Evolutionary conservation across 495 filamentous ascomycete genomes (phyloP).

Genomic region (Podospora pseudopauciseta): DNA sequence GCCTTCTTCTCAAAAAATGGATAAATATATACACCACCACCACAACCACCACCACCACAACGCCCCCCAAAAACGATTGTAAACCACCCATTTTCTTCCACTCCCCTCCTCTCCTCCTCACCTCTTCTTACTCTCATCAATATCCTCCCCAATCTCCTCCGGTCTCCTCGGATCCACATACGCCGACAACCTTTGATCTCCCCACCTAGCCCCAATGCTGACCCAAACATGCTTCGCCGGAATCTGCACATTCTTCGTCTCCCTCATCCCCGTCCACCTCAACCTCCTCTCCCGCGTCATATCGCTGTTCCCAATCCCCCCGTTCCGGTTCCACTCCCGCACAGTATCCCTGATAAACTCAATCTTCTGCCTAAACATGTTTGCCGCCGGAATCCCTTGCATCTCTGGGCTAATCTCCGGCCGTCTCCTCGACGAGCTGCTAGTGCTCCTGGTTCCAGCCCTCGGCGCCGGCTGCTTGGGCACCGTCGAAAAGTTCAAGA

Average conservation of each 20-base stretch:
- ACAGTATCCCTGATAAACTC: slow-evolving; percentile 68
- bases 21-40: slow-evolving; percentile 1
- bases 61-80: not conserved
- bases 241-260: slow-evolving; percentile 55
- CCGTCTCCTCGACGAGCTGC: slow-evolving; percentile 38
- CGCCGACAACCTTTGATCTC: slow-evolving; percentile 57
- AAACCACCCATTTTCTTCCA: not conserved
- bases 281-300: slow-evolving; percentile 50
- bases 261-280: slow-evolving; percentile 65
- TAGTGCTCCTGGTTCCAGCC: slow-evolving; percentile 38
- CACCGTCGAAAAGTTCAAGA: slow-evolving; percentile 49
- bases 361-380: slow-evolving; percentile 76
- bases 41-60: not conserved
- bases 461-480: slow-evolving; percentile 42
- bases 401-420: slow-evolving; percentile 57
- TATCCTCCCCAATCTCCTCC: slow-evolving; percentile 44
- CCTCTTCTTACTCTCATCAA: slow-evolving; percentile 36
- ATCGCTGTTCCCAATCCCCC: slow-evolving; percentile 61
- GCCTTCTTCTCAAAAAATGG: slow-evolving; percentile 6
- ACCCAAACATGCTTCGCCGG: slow-evolving; percentile 77
- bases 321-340: slow-evolving; percentile 67
- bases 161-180: slow-evolving; percentile 51
- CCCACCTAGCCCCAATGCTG: slow-evolving; percentile 71
- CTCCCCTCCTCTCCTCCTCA: not conserved
- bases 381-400: slow-evolving; percentile 64